Evolutionary conservation across 164 flowering plant species (phyloP), one percentile per base, ranked within the genome.

Genomic region (Tinospora cordifolia): DNA sequence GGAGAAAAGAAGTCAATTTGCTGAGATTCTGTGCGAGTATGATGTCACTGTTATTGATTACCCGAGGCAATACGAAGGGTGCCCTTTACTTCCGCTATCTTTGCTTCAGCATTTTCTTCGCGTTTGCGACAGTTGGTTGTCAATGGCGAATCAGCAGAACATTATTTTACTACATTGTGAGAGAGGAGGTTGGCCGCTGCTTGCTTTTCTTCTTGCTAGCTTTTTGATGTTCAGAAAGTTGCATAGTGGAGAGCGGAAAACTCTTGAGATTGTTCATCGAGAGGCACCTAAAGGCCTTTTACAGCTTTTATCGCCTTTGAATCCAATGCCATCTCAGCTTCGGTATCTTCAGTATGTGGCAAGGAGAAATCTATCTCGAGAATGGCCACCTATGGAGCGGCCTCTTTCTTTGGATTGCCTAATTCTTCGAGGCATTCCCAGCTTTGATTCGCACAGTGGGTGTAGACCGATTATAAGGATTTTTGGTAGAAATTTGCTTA

Each of bases 171-270:
- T 95, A 11, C 99, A 95, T 62, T 92, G 97, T 75, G 99, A 95
- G 83, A 85, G 98, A 81, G 99, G 99, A 22, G 96, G 92, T 60
- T 95, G 99, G 99, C 96, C 96, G 3, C 86, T 95, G 39, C 78
- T 95, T 66, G 98, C 98, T 2, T 92, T 92, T 74, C 79, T 92
- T 69, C 81, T 95, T 70, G 87, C 98, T 57, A 88, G 94, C 73
- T 86, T 95, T 71, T 70, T 92, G 81, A 81, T 90, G 75, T 95
- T 83, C 76, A 86, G 86, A 77, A 90, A 89, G 70, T 72, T 86
- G 75, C 88, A 90, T 57, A 79, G 84, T 76, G 96, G 96, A n/a
- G 98, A 90, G 74, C 84, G 83, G 49, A 86, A 74, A 77, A 84
- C 91, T 46, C 98, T 95, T 79, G 98, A 95, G 70, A 87, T 88